These are phyloP conservation scores for Verbascum thapsus DNA, from an alignment of 257 asterid species.

Conservation along the genomic window DNA sequence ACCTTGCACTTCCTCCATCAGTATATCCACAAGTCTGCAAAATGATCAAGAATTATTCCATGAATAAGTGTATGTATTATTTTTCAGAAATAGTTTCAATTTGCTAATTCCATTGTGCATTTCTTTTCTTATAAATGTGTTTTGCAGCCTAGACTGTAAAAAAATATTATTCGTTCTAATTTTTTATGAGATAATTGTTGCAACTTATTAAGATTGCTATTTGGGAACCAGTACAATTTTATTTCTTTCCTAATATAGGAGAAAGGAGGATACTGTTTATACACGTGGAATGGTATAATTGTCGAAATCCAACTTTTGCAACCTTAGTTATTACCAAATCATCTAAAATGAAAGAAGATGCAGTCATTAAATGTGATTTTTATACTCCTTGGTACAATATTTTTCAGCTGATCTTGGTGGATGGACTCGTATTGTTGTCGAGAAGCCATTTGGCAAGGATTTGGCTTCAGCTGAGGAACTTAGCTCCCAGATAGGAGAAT, in stretches of 20 bases:
- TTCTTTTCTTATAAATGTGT: background rate
- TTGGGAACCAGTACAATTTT: background rate
- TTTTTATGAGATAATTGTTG: background rate
- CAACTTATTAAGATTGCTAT: background rate
- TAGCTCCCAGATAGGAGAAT: slow-evolving; percentile 90
- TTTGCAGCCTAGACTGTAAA: background rate
- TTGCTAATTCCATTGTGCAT: slow-evolving; percentile 11
- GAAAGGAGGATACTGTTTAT: background rate
- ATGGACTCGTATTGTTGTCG: slow-evolving; percentile 97
- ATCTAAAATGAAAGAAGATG: background rate
- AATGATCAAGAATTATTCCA: slow-evolving; percentile 79
- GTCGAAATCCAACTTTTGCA: too few relatives aligned
- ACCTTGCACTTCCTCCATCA: slow-evolving; percentile 99
- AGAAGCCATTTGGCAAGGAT: slow-evolving; percentile 99
- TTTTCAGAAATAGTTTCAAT: background rate
- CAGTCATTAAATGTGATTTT: background rate
- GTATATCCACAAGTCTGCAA: slow-evolving; percentile 95
- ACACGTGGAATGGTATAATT: too few relatives aligned
- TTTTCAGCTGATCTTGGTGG: slow-evolving; percentile 70
- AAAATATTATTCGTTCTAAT: background rate
- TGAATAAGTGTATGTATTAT: slow-evolving; percentile 67
- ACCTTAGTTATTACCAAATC: too few relatives aligned
- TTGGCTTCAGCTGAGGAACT: slow-evolving; percentile 92
- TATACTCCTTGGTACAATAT: slow-evolving; percentile 23
- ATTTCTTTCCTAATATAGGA: background rate